phyloP scores from a whole-genome alignment of 176 grass and related monocot genomes.

The Melocanna baccifera region DNA sequence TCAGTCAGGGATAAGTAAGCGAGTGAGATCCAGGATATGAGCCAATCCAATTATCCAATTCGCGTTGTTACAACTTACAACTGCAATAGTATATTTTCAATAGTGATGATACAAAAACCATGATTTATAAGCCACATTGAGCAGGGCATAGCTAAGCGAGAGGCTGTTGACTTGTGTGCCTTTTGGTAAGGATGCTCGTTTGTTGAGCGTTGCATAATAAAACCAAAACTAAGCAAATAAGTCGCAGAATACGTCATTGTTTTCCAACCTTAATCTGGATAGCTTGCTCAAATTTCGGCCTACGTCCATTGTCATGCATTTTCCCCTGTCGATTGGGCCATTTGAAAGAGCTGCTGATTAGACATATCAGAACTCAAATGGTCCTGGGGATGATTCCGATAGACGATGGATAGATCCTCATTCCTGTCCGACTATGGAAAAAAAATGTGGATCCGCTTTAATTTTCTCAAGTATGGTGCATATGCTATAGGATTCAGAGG shows the following conservation, averaged over 20 bases:
- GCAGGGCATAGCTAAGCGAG: too few species aligned
- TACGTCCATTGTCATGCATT: not conserved
- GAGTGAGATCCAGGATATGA: not conserved
- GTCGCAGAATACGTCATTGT: not conserved
- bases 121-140: too few species aligned
- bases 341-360: not conserved
- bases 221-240: not conserved
- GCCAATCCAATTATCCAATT: not conserved
- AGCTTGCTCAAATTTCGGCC: not conserved
- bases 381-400: not conserved
- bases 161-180: not conserved
- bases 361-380: not conserved
- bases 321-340: not conserved
- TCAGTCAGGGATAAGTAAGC: not conserved
- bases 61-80: not conserved
- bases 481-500: not conserved
- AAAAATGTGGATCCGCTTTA: not conserved
- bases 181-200: not conserved
- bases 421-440: not conserved
- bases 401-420: not conserved
- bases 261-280: not conserved
- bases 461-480: not conserved
- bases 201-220: not conserved
- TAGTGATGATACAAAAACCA: not conserved
- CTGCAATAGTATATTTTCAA: not conserved